Percentiles rank a stretch among this genome's conserved stretches.
These are phyloP conservation scores for Aspergillus sp. DNA, from an alignment of 2,329 filamentous ascomycete species.

Conservation along the genomic window DNA sequence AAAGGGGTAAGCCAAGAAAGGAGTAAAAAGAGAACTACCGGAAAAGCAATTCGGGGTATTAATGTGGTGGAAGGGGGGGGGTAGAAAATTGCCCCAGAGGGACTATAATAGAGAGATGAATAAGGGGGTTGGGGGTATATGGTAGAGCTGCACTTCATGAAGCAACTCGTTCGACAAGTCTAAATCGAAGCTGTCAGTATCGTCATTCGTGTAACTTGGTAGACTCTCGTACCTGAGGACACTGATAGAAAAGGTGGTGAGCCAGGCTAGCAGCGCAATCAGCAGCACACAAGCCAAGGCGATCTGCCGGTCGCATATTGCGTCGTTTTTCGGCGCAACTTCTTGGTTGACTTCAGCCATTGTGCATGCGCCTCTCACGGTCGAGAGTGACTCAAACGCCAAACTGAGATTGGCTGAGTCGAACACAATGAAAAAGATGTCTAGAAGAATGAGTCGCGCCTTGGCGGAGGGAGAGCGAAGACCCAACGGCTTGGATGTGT, in stretches of 20 bases:
- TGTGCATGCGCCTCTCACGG: slow-evolving; percentile 61
- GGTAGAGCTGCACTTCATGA: slow-evolving; percentile 9
- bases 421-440: slow-evolving; percentile 96
- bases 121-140: not conserved
- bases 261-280: slow-evolving; percentile 83
- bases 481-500: slow-evolving; percentile 88
- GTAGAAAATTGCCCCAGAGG: not conserved
- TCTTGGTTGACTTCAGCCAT: slow-evolving; percentile 43
- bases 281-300: slow-evolving; percentile 77
- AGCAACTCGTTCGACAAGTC: slow-evolving; percentile 42
- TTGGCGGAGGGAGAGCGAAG: slow-evolving; percentile 82
- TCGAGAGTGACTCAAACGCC: slow-evolving; percentile 78
- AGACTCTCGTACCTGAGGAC: slow-evolving; percentile 62
- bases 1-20: slow-evolving; percentile 1
- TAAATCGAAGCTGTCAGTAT: slow-evolving; percentile 15
- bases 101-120: not conserved
- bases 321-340: slow-evolving; percentile 37
- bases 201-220: slow-evolving; percentile 27
- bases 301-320: slow-evolving; percentile 65
- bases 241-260: slow-evolving; percentile 84
- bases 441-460: slow-evolving; percentile 83
- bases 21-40: not conserved
- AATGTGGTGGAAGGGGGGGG: not conserved
- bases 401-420: slow-evolving; percentile 90
- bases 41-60: not conserved